A percentile compares a stretch with the other conserved stretches of the same genome.
These are phyloP conservation scores for Hippophae rhamnoides DNA, from an alignment of 306 rosid genomes.

Conservation along the genomic window DNA sequence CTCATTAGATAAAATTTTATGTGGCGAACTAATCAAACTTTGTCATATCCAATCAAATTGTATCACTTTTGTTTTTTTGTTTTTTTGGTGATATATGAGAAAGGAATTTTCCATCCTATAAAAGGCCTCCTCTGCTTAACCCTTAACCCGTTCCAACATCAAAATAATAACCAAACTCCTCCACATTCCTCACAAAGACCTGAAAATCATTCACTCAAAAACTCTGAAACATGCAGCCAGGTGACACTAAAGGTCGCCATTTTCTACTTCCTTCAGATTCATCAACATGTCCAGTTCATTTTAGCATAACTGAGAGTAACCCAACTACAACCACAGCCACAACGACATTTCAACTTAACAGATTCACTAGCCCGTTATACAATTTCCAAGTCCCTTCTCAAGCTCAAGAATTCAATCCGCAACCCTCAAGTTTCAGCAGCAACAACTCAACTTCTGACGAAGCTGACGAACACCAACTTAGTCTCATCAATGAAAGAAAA, in stretches of 20 bases:
- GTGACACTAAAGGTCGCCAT: constrained; percentile 39
- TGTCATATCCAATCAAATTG: no score
- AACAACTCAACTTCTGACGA: constrained; percentile 86
- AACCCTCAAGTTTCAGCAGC: constrained; percentile 42
- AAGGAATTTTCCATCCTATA: constrained; percentile 30
- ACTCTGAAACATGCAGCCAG: constrained; percentile 49
- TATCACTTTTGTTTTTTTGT: no score
- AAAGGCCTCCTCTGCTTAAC: constrained; percentile 33
- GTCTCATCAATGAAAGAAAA: constrained; percentile 70
- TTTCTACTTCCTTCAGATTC: constrained; percentile 45
- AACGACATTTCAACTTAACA: constrained; percentile 36
- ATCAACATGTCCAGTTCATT: constrained; percentile 29
- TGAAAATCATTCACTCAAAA: constrained; percentile 3
- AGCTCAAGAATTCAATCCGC: constrained; percentile 43
- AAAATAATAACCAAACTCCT: constrained; percentile 22
- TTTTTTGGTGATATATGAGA: no score
- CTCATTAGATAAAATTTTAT: no score
- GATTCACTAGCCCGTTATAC: constrained; percentile 28
- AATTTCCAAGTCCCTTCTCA: constrained; percentile 38
- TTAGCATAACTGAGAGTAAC: constrained; percentile 29
- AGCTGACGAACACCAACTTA: constrained; percentile 62
- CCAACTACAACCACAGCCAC: not conserved
- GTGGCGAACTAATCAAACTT: no score
- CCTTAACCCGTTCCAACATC: constrained; percentile 18
- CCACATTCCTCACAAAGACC: constrained; percentile 22